Evolutionary conservation across 345 rosid genomes (phyloP), one percentile per base, ranked within the genome.

Genomic region (Eucalyptus brandiana): DNA sequence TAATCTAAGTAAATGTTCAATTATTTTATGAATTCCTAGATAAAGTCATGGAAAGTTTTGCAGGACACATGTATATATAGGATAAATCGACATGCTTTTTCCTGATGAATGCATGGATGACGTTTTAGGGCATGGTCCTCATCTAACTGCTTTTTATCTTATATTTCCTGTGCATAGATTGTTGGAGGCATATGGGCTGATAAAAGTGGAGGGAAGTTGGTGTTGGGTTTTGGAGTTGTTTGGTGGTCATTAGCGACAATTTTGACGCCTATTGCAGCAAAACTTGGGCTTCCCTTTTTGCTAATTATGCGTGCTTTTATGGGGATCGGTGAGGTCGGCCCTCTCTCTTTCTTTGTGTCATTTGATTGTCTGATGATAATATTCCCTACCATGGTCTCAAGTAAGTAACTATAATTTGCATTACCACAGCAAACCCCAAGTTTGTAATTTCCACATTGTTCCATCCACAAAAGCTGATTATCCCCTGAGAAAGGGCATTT

Each of bases 161-260:
- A 48, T 92, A 87, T 88, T 86, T 91, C 92, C 89, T 87, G 92
- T 88, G 72, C 19, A 49, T 89, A 97, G 99, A 96, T 97, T 93
- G 88, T 95, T 88, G 99, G 99, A 92, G 99, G 99, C 88, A 97
- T 97, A 86, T 97, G 98, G 99, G 99, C 99, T 88, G 99, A 97
- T 93, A 97, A 96, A 93, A 58, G 95, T 92, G 99, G 99, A 26
- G 99, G 99, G 80, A 97, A 97, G 94, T 90, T 91, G 86, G 99
- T 97, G 65, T 90, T 97, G 89, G 99, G 99, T 86, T 96, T 95
- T 93, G 99, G 99, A 91, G 99, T 97, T 80, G 92, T 97, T 88
- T 97, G 99, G 99, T 97, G 99, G 99, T 97, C 99, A 34, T 4
- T 95, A 45, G 99, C 99, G 87, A 97, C 99, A 7, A 32, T 97